Base-by-base conservation (phyloP, 495 filamentous ascomycete genomes). In the Lichina pygmaea region DNA sequence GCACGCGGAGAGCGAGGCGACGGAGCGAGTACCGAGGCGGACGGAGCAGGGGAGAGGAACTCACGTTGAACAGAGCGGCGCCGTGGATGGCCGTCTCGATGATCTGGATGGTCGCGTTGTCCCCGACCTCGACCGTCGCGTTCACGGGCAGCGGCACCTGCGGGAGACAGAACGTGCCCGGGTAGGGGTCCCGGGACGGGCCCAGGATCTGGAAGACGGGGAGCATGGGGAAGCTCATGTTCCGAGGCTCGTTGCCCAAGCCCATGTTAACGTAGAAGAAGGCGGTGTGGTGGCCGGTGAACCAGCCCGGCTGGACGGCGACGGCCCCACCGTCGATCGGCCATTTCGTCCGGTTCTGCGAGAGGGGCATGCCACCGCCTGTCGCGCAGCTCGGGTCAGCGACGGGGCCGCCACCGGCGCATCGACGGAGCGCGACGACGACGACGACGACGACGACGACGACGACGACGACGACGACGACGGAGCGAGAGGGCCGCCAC, bases 211-310 rank as follows among this genome's bases (percentile, higher is more conserved):
- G 75, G 66, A 95, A 92, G 6, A 81, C 73, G 0, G 78, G 63
- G 6, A 85, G 60, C 73, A 95, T 86, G 12, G 73, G 62, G 59
- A 81, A 72, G 48, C 82, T 91, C 75, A 86, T 84, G 65, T 95
- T 95, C n/a, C 60, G 60, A 2, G 91, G 91, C 8, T 70, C 59
- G 15, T 69, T 81, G 46, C 86, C 91, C 48, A 85, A 71, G 46
- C 91, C 91, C 42, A 99, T 63, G 65, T 99, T 99, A 61, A 99
- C 67, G 60, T 95, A 93, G 56, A 95, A 67, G 48, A 86, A 70
- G 33, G 86, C 89, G 6, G 74, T 77, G 8, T 67, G 56, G 56
- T 99, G 91, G 49, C 91, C 91, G 38, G 72, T 74, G 66, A 94
- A 94, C 91, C 91, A 99, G 52, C 91, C 78, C 6, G 91, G 81